Percentiles rank a stretch among this genome's conserved stretches.
Conservation (phyloP, 768 basidiomycete genomes). For the Chalciporus pseudorubinellus region DNA sequence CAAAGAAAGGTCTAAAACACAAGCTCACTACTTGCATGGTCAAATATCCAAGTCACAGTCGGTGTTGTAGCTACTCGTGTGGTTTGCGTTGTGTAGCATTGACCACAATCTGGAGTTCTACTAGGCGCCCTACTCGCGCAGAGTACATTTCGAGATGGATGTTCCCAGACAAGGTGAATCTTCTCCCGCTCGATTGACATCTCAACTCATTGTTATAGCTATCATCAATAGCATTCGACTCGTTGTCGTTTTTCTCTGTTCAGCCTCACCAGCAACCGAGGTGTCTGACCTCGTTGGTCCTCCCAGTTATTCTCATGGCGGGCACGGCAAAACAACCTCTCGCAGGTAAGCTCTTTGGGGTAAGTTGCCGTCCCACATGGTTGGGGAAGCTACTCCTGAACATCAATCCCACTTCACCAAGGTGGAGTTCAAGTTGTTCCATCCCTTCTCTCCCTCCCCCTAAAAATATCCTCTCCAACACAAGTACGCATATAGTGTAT, state of each 20-base stretch:
- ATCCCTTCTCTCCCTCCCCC: conserved; percentile 24
- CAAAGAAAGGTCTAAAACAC: too few relatives aligned
- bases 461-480: not conserved
- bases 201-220: conserved; percentile 20
- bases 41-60: too few relatives aligned
- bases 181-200: not conserved
- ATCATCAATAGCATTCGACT: conserved; percentile 22
- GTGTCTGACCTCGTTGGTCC: conserved; percentile 36
- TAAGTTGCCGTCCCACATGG: conserved; percentile 9
- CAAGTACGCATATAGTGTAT: conserved; percentile 27
- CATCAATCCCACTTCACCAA: conserved; percentile 28
- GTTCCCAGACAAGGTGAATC: conserved; percentile 5
- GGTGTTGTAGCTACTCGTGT: conserved; percentile 24
- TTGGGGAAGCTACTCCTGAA: not conserved
- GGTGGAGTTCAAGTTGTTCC: conserved; percentile 41
- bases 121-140: not conserved
- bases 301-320: conserved; percentile 31
- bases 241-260: conserved; percentile 24
- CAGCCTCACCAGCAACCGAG: conserved; percentile 42
- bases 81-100: conserved; percentile 17
- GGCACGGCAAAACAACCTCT: conserved; percentile 25
- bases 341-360: conserved; percentile 34
- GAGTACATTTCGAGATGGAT: conserved; percentile 11
- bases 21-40: too few relatives aligned
- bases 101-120: conserved; percentile 3